Evolutionary conservation across 2,329 filamentous ascomycete species (phyloP).

Genomic region (Ascochyta clinopodiicola): DNA sequence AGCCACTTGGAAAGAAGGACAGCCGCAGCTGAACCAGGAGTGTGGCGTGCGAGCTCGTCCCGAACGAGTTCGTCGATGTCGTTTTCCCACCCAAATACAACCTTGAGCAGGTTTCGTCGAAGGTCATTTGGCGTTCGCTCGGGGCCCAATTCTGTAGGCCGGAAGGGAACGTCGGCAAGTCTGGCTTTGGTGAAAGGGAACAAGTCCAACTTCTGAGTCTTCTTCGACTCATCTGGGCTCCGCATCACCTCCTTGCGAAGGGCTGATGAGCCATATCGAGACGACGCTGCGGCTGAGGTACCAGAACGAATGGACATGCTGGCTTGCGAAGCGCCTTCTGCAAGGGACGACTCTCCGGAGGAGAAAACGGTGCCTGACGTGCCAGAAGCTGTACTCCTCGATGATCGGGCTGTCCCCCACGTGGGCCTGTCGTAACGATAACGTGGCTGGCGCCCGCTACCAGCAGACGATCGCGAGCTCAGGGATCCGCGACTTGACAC

Average conservation of each 20-base stretch:
- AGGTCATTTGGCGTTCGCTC: conserved; percentile 70
- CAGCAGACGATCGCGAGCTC: conserved; percentile 60
- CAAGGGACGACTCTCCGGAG: conserved; percentile 63
- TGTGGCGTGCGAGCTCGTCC: conserved; percentile 82
- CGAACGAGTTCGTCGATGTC: conserved; percentile 81
- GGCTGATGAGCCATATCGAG: conserved; percentile 65
- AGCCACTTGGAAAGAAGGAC: conserved; percentile 93
- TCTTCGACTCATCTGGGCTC: conserved; percentile 73
- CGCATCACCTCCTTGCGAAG: conserved; percentile 80
- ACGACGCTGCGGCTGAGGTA: conserved; percentile 57
- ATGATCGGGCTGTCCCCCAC: conserved; percentile 29
- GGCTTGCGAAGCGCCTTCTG: conserved; percentile 52
- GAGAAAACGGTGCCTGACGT: conserved; percentile 73
- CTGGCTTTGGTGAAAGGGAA: conserved; percentile 86
- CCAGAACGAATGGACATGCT: conserved; percentile 63
- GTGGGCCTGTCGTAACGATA: conserved; percentile 57
- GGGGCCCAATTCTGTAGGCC: conserved; percentile 65
- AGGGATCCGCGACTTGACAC: conserved; percentile 70
- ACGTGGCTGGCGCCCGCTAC: conserved; percentile 51
- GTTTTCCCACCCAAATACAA: conserved; percentile 94
- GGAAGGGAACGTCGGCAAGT: conserved; percentile 82
- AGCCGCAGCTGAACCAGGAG: conserved; percentile 74
- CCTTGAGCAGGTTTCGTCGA: conserved; percentile 86
- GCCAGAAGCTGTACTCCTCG: conserved; percentile 39
- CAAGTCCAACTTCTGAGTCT: conserved; percentile 69